Base-by-base conservation (phyloP, 345 rosid genomes). In the Dipteronia dyeriana region DNA sequence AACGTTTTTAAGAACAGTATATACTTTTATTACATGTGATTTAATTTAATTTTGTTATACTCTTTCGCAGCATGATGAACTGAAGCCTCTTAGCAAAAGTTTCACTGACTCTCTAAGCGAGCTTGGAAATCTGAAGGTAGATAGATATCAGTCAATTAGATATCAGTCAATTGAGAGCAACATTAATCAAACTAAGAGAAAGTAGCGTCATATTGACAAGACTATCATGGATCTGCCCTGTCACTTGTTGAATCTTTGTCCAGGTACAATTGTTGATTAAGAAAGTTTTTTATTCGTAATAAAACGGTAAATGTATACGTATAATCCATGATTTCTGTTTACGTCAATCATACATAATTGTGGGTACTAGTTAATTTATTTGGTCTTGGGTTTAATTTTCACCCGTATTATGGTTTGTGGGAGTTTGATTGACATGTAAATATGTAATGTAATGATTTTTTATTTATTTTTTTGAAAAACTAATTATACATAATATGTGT, bases 121-220 rank as follows among this genome's bases (percentile, higher is more conserved):
- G 87, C 99, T 95, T 77, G 99, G 99, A 74, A 95, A 95, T 87
- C 86, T 93, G n/a, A 91, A 87, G 93, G 98, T n/a, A n/a, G n/a
- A n/a, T n/a, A n/a, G n/a, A n/a, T n/a, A n/a, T n/a, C n/a, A n/a
- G n/a, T n/a, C n/a, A n/a, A n/a, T n/a, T 95, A 84, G 66, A 25
- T 60, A 64, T 49, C 14, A 54, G 66, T 81, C 62, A 71, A 61
- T 78, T 75, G 70, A 23, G 56, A 75, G 74, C 38, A 61, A 56
- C 47, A 29, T 49, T 38, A 68, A 39, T 31, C n/a, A 0, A 34
- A 43, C 56, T 49, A 49, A 65, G 34, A 51, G 31, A 13, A 70
- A 54, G 19, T 78, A 66, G 53, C 68, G 72, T n/a, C 56, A 49
- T 85, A 43, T 66, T 70, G 26, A 7, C 82, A 84, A 82, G 78